Evolutionary conservation across 2,329 filamentous ascomycete species (phyloP).

Genomic region (Parascedosporium putredinis): DNA sequence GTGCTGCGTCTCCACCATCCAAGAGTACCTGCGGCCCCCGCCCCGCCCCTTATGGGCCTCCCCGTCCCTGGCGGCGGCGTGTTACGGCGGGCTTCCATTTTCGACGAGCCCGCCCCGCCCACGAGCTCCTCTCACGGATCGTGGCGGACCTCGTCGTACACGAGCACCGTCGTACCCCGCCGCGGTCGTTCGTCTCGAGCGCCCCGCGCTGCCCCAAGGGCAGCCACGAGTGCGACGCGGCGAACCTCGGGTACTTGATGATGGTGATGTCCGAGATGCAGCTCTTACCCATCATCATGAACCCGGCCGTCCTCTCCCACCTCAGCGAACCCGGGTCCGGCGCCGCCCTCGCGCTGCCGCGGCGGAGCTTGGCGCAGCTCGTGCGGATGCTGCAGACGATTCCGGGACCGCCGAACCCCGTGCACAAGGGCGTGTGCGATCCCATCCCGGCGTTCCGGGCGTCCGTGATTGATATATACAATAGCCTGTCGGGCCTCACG

Average conservation of each 20-base stretch:
- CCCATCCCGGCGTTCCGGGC: conserved; percentile 35
- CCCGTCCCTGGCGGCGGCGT: neutral
- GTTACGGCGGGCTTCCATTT: neutral
- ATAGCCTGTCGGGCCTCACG: conserved; percentile 38
- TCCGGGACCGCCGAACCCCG: conserved; percentile 30
- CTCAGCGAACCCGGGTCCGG: conserved; percentile 7
- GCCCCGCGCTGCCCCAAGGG: conserved; percentile 38
- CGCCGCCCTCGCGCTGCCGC: conserved; percentile 12
- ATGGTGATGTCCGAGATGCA: conserved; percentile 37
- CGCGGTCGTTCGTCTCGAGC: conserved; percentile 20
- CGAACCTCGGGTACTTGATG: conserved; percentile 44
- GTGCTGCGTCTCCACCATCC: conserved; percentile 31
- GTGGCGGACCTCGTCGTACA: neutral
- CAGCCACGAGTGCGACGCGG: conserved; percentile 39
- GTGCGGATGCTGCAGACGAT: conserved; percentile 32
- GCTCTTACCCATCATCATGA: conserved; percentile 30
- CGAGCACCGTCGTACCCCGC: conserved; percentile 12
- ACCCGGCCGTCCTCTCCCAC: conserved; percentile 16
- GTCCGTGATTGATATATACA: conserved; percentile 38
- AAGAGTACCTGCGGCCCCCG: conserved; percentile 31
- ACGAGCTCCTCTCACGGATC: neutral
- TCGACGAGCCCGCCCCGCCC: neutral
- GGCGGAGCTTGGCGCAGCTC: conserved; percentile 33
- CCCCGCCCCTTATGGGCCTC: conserved; percentile 5
- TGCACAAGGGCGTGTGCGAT: conserved; percentile 36